Percentiles rank a stretch among this genome's conserved stretches.
Evolutionary conservation across 805 yeast species (phyloP).

Genomic region (Lipomyces chichibuensis): DNA sequence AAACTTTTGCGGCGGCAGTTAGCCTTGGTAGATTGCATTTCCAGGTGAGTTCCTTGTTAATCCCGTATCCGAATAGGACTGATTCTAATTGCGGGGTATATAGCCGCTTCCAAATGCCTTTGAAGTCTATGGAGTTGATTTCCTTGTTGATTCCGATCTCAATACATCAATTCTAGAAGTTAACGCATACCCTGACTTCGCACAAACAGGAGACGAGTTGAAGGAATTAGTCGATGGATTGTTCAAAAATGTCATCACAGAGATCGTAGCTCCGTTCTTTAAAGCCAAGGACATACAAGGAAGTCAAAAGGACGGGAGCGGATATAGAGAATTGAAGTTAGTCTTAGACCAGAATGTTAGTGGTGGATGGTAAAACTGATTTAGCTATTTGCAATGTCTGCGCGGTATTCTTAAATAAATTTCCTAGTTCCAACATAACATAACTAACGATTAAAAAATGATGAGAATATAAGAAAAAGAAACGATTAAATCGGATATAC

Average conservation of each 20-base stretch:
- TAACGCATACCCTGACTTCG: constrained; percentile 94
- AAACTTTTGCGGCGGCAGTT: constrained; percentile 78
- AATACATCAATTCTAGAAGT: constrained; percentile 74
- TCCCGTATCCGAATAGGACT: background rate
- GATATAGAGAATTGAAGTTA: background rate
- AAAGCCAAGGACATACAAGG: background rate
- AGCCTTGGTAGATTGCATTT: constrained; percentile 82
- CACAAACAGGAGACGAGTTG: constrained; percentile 85
- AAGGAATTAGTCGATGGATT: constrained; percentile 56
- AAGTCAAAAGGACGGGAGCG: background rate
- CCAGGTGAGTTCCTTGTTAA: constrained; percentile 45
- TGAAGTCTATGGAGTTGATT: constrained; percentile 89
- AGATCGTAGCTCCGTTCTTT: constrained; percentile 31
- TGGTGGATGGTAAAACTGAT: constrained; percentile 21
- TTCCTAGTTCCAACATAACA: too few relatives aligned
- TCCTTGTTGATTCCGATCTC: constrained; percentile 62
- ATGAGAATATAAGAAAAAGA: background rate
- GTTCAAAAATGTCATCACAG: constrained; percentile 22
- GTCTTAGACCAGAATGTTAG: constrained; percentile 25
- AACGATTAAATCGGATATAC: background rate
- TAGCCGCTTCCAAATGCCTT: constrained; percentile 73
- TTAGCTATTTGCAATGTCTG: background rate
- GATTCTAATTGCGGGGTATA: background rate
- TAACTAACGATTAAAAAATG: too few relatives aligned
- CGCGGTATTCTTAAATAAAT: too few relatives aligned